Percentiles rank a stretch among this genome's conserved stretches.
These are phyloP conservation scores for Cystobasidium ongulense DNA, from an alignment of 768 basidiomycete species.

Conservation along the genomic window DNA sequence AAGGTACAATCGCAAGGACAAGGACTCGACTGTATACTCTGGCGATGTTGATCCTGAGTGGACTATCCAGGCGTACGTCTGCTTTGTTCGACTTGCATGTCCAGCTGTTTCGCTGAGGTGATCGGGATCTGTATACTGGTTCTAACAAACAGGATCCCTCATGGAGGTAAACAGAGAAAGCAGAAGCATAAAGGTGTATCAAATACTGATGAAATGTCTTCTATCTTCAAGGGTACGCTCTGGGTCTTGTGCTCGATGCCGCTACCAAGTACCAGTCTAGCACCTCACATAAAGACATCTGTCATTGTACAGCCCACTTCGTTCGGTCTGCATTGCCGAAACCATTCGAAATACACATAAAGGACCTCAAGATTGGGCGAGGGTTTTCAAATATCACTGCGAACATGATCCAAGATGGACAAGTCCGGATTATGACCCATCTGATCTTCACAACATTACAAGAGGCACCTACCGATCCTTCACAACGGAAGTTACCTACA, in stretches of 20 bases:
- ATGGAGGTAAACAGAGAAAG: constrained; percentile 2
- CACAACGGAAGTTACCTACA: constrained; percentile 16
- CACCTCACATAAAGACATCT: constrained; percentile 15
- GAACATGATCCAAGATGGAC: constrained; percentile 17
- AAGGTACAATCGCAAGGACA: neutral
- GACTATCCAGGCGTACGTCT: constrained; percentile 24
- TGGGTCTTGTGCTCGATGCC: constrained; percentile 26
- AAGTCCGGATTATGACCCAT: constrained; percentile 20
- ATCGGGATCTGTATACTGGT: neutral
- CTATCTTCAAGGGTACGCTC: constrained; percentile 19
- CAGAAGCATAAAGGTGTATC: neutral
- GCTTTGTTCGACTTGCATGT: neutral
- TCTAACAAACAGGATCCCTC: constrained; percentile 12
- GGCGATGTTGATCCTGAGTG: constrained; percentile 22
- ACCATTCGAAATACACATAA: constrained; percentile 20
- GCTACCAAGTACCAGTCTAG: constrained; percentile 11
- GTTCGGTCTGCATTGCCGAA: constrained; percentile 22
- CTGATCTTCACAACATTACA: constrained; percentile 25
- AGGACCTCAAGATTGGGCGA: constrained; percentile 3
- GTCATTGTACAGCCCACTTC: constrained; percentile 27
- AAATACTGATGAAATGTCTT: neutral
- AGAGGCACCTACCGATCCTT: constrained; percentile 3
- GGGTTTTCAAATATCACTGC: constrained; percentile 26
- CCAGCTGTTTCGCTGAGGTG: neutral
- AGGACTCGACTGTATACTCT: constrained; percentile 4